Base-by-base conservation (phyloP, 768 basidiomycete species). In the Suillus paluster region DNA sequence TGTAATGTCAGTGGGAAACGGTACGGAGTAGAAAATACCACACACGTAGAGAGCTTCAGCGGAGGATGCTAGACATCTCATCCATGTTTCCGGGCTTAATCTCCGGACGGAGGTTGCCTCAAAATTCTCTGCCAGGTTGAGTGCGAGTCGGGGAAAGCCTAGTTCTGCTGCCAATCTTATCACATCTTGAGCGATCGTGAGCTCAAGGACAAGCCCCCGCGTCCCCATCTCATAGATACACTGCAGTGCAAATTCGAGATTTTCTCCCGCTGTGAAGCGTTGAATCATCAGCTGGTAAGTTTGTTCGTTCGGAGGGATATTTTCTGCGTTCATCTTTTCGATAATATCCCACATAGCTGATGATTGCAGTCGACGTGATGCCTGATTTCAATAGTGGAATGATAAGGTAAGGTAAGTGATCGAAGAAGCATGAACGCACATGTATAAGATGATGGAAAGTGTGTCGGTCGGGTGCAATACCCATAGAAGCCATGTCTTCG, bases 11-110 rank as follows among this genome's bases (percentile, higher is more conserved):
- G 30, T 25, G 36, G 21, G 49, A 39, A 33, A 17, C 34, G 10
- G 45, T 46, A 21, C 41, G 49, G 45, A 15, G 30, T 25, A 36
- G 42, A 33, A 21, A 72, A n/a, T n/a, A 10, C 12, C 25, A 79
- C 92, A 67, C 68, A 96, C 95, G 74, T 87, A 92, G 44, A 89
- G 78, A 45, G 74, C 74, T 23, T 86, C 83, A 0, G 90, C 87
- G 33, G 90, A 86, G 10, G 89, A 78, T 17, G 80, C 71, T 46
- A 97, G 80, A 67, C 90, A 88, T 2, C 83, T 76, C 56, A 88
- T 75, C 94, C 93, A 96, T 1, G 81, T 78, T 7, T 75, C 73
- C 21, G 77, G 73, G 4, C 82, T 81, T 33, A 94, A 68, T 64
- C 79, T 81, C 39, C 88, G 82, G 33, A 82, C 74, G 5, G 86